These are phyloP conservation scores for Excoecaria agallocha DNA, from an alignment of 345 rosid genomes.

Conservation along the genomic window DNA sequence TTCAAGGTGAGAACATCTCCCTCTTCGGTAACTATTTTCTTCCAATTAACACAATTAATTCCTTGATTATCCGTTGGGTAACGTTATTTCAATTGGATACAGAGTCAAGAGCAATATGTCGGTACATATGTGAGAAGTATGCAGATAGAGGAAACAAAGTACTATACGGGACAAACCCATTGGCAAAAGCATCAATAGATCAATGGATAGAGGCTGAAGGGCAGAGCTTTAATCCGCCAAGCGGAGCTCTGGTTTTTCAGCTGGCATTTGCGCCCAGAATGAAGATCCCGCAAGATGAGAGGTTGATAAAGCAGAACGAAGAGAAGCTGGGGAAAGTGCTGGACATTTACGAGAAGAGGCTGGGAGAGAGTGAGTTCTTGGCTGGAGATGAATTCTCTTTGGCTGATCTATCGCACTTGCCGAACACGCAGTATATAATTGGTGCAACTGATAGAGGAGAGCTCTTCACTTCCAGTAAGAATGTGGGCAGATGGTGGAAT, in stretches of 20 bases:
- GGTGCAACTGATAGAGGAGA: slow-evolving; percentile 37
- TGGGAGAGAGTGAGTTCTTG: slow-evolving; percentile 51
- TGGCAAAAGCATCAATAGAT: slow-evolving; percentile 64
- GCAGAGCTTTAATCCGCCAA: slow-evolving; percentile 58
- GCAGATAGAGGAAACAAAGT: slow-evolving; percentile 48
- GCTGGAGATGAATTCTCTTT: slow-evolving; percentile 67
- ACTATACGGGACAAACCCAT: slow-evolving; percentile 50
- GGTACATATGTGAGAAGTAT: slow-evolving; percentile 57
- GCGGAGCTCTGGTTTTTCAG: slow-evolving; percentile 53
- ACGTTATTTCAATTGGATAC: neutral
- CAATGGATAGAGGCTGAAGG: slow-evolving; percentile 78
- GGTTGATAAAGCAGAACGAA: slow-evolving; percentile 41
- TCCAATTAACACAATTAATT: neutral
- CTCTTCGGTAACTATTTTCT: slow-evolving; percentile 46
- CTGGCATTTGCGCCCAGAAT: slow-evolving; percentile 55
- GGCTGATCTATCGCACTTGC: slow-evolving; percentile 73
- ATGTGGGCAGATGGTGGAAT: slow-evolving; percentile 71
- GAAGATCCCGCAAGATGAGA: slow-evolving; percentile 55
- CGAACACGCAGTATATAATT: slow-evolving; percentile 49
- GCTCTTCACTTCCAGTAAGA: slow-evolving; percentile 47
- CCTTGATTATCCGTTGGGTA: too few relatives aligned
- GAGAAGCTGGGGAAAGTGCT: slow-evolving; percentile 54
- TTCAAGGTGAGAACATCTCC: slow-evolving; percentile 53
- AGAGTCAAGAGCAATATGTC: slow-evolving; percentile 66
- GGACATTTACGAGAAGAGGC: slow-evolving; percentile 57